phyloP scores from a whole-genome alignment of 2,329 filamentous ascomycete species.

The Ciborinia camelliae region DNA sequence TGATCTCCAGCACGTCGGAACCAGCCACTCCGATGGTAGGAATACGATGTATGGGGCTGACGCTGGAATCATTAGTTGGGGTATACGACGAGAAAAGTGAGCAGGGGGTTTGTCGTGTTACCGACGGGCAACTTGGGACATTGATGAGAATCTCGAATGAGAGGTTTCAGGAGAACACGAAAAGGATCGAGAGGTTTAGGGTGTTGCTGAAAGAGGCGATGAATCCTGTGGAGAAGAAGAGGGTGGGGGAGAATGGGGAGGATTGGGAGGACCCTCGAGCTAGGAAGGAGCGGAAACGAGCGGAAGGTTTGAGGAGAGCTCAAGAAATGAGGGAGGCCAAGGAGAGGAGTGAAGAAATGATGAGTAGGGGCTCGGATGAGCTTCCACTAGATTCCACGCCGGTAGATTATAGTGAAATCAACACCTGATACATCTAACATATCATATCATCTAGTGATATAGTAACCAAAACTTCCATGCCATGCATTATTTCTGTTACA shows the following conservation, averaged over 20 bases:
- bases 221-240: conserved; percentile 26
- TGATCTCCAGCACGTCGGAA: conserved; percentile 42
- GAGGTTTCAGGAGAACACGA: conserved; percentile 66
- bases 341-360: neutral
- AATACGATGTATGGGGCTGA: conserved; percentile 77
- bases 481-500: conserved; percentile 19
- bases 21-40: conserved; percentile 69
- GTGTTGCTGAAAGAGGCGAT: conserved; percentile 38
- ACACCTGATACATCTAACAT: neutral
- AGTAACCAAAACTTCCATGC: neutral
- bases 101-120: conserved; percentile 50
- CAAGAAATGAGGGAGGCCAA: conserved; percentile 21
- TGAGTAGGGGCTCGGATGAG: neutral
- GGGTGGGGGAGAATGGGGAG: conserved; percentile 39
- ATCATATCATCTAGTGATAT: neutral
- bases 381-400: neutral
- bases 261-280: conserved; percentile 54
- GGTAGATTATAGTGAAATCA: neutral
- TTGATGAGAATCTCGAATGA: conserved; percentile 71
- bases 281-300: conserved; percentile 54
- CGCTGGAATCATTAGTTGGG: conserved; percentile 78
- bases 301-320: conserved; percentile 55
- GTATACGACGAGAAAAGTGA: conserved; percentile 43
- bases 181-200: conserved; percentile 64
- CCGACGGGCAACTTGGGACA: conserved; percentile 62